Conservation (phyloP, 2,329 filamentous ascomycete genomes). For the Phaeosphaeria sp. region DNA sequence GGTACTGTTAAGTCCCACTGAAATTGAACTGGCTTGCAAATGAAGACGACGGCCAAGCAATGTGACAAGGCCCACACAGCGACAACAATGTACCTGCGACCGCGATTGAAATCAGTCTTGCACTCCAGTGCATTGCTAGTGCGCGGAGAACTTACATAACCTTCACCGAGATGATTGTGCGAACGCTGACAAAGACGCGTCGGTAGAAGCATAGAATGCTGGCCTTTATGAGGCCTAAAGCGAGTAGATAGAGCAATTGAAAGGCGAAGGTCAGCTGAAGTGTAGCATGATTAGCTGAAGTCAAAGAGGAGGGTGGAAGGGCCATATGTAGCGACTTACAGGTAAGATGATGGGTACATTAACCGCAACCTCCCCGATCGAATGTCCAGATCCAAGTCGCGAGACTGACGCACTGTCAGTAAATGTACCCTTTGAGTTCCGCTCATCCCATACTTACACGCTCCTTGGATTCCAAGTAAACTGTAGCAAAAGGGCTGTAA, state of each 20-base stretch:
- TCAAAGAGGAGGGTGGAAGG: background rate
- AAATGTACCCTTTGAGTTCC: background rate
- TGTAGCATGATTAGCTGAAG: background rate
- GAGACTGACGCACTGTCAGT: background rate
- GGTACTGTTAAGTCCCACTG: background rate
- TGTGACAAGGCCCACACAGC: background rate
- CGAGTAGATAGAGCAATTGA: background rate
- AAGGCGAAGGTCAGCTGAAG: background rate
- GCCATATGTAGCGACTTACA: background rate
- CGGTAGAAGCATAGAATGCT: slow-evolving; percentile 1
- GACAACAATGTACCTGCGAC: background rate
- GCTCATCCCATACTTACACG: background rate
- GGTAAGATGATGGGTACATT: background rate
- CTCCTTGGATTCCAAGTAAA: slow-evolving; percentile 1
- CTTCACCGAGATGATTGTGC: background rate
- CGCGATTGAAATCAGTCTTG: background rate
- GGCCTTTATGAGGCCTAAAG: background rate
- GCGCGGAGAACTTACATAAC: background rate
- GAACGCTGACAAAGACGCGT: background rate
- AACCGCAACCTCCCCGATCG: background rate
- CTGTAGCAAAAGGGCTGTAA: background rate
- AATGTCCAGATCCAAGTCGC: background rate
- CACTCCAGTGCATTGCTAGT: background rate
- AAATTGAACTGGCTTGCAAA: background rate
- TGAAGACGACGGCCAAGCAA: background rate